Evolutionary conservation across 148 eudicot species (phyloP).

Genomic region (Rhododendron ferrugineum): DNA sequence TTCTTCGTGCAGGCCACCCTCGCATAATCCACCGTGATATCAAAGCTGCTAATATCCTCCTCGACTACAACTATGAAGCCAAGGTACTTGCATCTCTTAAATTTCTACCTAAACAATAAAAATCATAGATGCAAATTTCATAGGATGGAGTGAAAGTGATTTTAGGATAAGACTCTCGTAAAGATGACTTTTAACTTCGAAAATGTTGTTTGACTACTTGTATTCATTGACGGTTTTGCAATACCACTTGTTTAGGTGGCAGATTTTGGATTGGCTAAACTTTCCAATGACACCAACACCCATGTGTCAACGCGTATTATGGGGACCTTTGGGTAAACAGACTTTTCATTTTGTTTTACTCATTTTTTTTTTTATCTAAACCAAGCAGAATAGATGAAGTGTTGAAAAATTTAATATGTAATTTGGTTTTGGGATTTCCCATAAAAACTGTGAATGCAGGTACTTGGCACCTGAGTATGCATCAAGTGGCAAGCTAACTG

Average conservation of each 20-base stretch:
- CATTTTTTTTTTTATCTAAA: background rate
- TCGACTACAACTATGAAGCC: conserved; percentile 59
- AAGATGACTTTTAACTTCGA: background rate
- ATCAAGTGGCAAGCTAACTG: conserved; percentile 80
- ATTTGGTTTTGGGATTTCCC: background rate
- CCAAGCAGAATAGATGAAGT: background rate
- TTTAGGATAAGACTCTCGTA: background rate
- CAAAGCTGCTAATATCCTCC: conserved; percentile 70
- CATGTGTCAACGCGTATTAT: conserved; percentile 91
- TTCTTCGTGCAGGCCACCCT: conserved; percentile 53
- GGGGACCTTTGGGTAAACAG: conserved; percentile 88
- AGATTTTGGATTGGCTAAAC: conserved; percentile 88
- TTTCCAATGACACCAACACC: conserved; percentile 58
- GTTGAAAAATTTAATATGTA: background rate
- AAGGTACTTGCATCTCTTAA: conserved; percentile 38
- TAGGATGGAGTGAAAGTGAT: background rate
- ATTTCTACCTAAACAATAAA: background rate
- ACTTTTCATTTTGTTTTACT: background rate
- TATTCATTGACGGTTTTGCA: background rate
- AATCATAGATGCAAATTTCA: background rate
- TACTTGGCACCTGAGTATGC: conserved; percentile 97
- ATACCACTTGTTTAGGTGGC: conserved; percentile 49
- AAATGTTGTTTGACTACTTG: background rate
- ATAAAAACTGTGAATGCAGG: conserved; percentile 26
- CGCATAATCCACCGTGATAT: conserved; percentile 78